Evolutionary conservation across 306 rosid genomes (phyloP).

Genomic region (Astragalus glycyphyllos): DNA sequence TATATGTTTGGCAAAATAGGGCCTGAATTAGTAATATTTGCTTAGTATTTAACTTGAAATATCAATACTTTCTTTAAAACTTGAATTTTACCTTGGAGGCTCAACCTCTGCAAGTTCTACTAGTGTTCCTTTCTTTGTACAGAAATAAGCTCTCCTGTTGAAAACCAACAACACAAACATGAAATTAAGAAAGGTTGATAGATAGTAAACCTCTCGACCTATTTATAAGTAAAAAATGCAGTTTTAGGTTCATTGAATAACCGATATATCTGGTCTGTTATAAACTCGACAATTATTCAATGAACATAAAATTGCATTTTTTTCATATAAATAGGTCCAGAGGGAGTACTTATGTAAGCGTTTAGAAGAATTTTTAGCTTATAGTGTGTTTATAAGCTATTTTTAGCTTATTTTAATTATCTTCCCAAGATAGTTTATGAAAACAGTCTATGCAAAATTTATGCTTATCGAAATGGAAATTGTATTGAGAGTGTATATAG

Average conservation of each 20-base stretch:
- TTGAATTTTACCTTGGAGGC: slow-evolving; percentile 76
- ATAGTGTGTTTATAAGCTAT: background rate
- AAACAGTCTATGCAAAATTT: too few species aligned
- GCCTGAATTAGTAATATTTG: slow-evolving; percentile 55
- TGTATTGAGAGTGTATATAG: background rate
- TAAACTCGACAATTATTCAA: too few species aligned
- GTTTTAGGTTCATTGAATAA: too few species aligned
- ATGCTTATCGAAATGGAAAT: background rate
- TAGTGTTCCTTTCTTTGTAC: slow-evolving; percentile 69
- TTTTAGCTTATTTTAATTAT: background rate
- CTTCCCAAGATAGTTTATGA: too few species aligned
- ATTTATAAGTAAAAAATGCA: too few species aligned
- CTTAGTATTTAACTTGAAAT: slow-evolving; percentile 28
- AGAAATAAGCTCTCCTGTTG: slow-evolving; percentile 78
- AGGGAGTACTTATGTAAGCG: background rate
- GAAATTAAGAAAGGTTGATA: background rate
- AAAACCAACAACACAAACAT: slow-evolving; percentile 40
- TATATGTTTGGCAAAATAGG: slow-evolving; percentile 51
- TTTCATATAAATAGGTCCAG: too few species aligned
- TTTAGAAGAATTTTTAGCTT: background rate
- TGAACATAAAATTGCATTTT: too few species aligned
- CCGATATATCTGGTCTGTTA: too few species aligned
- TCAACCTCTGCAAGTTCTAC: slow-evolving; percentile 67
- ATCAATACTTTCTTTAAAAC: slow-evolving; percentile 32
- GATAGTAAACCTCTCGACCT: too few species aligned